These are phyloP conservation scores for Lachancea quebecensis DNA, from an alignment of 805 yeast species.

Conservation along the genomic window DNA sequence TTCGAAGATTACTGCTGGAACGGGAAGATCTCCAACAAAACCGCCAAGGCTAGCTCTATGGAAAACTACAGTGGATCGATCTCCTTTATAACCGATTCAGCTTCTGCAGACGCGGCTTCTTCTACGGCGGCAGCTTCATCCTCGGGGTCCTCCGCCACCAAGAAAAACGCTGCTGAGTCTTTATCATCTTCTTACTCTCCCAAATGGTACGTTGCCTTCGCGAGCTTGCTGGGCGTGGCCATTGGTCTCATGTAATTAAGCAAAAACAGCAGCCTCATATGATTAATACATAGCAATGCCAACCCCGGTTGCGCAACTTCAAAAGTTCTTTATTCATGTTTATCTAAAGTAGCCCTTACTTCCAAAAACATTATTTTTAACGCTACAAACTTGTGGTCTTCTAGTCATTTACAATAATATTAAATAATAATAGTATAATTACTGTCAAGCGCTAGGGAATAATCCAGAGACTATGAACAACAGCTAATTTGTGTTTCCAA, in stretches of 20 bases:
- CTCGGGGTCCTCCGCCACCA: slow-evolving; percentile 4
- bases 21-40: slow-evolving; percentile 39
- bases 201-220: slow-evolving; percentile 1
- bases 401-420: too few species aligned
- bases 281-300: too few species aligned
- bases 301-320: too few species aligned
- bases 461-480: too few species aligned
- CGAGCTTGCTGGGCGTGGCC: slow-evolving; percentile 1
- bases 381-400: too few species aligned
- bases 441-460: too few species aligned
- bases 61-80: slow-evolving; percentile 12
- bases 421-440: too few species aligned
- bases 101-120: slow-evolving; percentile 2
- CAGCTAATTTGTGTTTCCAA: too few species aligned
- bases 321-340: too few species aligned
- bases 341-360: too few species aligned
- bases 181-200: background rate
- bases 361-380: too few species aligned
- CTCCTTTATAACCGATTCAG: slow-evolving; percentile 7
- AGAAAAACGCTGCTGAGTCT: slow-evolving; percentile 1
- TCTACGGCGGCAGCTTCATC: slow-evolving; percentile 6
- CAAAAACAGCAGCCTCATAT: background rate
- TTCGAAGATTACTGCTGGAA: slow-evolving; percentile 63
- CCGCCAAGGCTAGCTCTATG: slow-evolving; percentile 21
- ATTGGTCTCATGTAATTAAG: slow-evolving; percentile 1